A percentile compares a stretch with the other conserved stretches of the same genome.
These are phyloP conservation scores for Stipa capillata DNA, from an alignment of 176 grass and related monocot species.

Conservation along the genomic window DNA sequence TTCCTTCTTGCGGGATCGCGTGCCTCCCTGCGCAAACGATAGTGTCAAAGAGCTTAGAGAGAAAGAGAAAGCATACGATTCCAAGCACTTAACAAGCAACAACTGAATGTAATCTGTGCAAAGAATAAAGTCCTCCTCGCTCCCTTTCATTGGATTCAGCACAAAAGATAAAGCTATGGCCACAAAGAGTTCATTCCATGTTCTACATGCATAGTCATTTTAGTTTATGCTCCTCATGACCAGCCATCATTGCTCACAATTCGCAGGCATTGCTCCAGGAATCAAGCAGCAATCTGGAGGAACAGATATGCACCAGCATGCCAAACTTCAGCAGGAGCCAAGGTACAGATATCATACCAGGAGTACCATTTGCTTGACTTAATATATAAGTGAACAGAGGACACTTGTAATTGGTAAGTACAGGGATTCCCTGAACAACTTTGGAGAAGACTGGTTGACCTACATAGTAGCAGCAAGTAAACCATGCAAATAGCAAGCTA, in stretches of 20 bases:
- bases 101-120: constrained; percentile 34
- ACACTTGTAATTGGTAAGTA: constrained; percentile 2
- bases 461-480: constrained; percentile 21
- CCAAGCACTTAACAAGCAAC: constrained; percentile 45
- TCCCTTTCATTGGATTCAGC: constrained; percentile 27
- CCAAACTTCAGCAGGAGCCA: constrained; percentile 17
- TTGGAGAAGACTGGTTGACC: constrained; percentile 14
- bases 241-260: constrained; percentile 25
- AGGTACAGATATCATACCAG: constrained; percentile 12
- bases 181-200: constrained; percentile 41
- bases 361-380: constrained; percentile 8
- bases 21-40: constrained; percentile 29
- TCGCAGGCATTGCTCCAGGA: constrained; percentile 15
- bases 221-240: constrained; percentile 25
- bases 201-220: constrained; percentile 21
- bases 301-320: constrained; percentile 31
- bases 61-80: constrained; percentile 36
- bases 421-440: constrained; percentile 18
- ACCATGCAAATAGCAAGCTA: constrained; percentile 6
- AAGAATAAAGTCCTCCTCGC: not conserved
- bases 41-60: constrained; percentile 18
- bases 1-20: constrained; percentile 31
- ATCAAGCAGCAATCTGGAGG: constrained; percentile 7
- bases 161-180: constrained; percentile 44
- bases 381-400: constrained; percentile 15